These are phyloP conservation scores for Aspergillus mulundensis DNA, from an alignment of 495 filamentous ascomycete species.

Conservation along the genomic window DNA sequence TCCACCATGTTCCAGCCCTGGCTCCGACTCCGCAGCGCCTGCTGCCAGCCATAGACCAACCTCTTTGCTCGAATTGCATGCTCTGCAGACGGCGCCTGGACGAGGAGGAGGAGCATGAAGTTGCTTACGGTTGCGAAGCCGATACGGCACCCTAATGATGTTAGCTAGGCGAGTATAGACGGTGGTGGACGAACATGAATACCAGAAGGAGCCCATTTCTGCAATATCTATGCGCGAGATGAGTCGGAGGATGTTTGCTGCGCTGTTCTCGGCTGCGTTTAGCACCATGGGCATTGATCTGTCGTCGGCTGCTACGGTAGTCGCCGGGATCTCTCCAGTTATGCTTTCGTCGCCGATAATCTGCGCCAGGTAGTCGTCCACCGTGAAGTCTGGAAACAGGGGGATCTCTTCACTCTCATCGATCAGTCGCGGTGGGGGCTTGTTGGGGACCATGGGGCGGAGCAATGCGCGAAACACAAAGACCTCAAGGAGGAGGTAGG, in stretches of 20 bases:
- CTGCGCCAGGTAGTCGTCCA: conserved; percentile 17
- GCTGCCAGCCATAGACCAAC: conserved; percentile 32
- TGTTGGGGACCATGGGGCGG: conserved; percentile 33
- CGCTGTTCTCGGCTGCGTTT: conserved; percentile 33
- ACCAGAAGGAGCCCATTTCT: conserved; percentile 36
- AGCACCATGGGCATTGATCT: conserved; percentile 26
- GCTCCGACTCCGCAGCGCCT: conserved; percentile 29
- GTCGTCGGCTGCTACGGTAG: conserved; percentile 24
- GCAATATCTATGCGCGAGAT: conserved; percentile 25
- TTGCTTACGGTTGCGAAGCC: conserved; percentile 37
- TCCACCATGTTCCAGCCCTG: conserved; percentile 30
- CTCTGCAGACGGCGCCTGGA: conserved; percentile 31
- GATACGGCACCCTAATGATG: conserved; percentile 31
- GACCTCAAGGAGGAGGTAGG: conserved; percentile 32
- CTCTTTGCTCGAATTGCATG: conserved; percentile 29
- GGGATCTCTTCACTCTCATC: conserved; percentile 24
- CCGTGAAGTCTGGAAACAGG: conserved; percentile 8
- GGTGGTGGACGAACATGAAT: conserved; percentile 27
- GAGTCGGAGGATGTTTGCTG: conserved; percentile 31
- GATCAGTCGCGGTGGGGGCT: conserved; percentile 31
- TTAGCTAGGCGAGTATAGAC: neutral
- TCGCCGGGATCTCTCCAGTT: conserved; percentile 22
- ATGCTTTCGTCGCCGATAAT: conserved; percentile 1
- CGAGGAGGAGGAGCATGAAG: conserved; percentile 31
- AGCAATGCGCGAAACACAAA: conserved; percentile 37